Percentiles rank a stretch among this genome's conserved stretches.
These are phyloP conservation scores for Arthrobotrys conoides DNA, from an alignment of 2,329 filamentous ascomycete genomes.

Conservation along the genomic window DNA sequence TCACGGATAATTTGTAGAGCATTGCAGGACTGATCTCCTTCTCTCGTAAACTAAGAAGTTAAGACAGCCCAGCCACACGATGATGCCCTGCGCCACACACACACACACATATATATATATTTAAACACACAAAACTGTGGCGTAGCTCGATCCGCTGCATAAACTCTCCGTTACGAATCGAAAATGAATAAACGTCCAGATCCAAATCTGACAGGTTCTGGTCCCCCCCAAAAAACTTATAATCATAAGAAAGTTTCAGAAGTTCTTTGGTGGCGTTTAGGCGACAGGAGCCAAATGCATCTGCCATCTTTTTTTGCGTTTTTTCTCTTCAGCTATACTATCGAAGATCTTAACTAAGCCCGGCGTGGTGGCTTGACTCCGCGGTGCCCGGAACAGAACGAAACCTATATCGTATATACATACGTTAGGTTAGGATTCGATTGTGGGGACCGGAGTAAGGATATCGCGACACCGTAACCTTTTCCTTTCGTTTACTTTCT, in stretches of 20 bases:
- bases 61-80: not conserved
- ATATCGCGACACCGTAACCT: not conserved
- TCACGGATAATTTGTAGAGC: not conserved
- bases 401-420: not conserved
- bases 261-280: slow-evolving; percentile 15
- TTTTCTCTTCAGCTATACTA: too few relatives aligned
- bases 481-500: not conserved
- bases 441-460: not conserved
- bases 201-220: not conserved
- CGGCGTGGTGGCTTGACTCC: too few relatives aligned
- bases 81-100: not conserved
- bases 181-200: not conserved
- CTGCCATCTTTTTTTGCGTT: too few relatives aligned
- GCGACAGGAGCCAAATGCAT: too few relatives aligned
- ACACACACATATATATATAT: not conserved
- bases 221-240: too few relatives aligned
- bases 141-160: not conserved
- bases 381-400: too few relatives aligned
- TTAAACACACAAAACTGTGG: not conserved
- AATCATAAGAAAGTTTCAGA: slow-evolving; percentile 5
- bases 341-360: slow-evolving; percentile 5
- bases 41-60: too few relatives aligned
- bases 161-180: not conserved
- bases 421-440: too few relatives aligned
- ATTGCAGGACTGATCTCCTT: not conserved